Evolutionary conservation across 768 basidiomycete genomes (phyloP), one percentile per base, ranked within the genome.

Genomic region (Agaricus subrufescens): DNA sequence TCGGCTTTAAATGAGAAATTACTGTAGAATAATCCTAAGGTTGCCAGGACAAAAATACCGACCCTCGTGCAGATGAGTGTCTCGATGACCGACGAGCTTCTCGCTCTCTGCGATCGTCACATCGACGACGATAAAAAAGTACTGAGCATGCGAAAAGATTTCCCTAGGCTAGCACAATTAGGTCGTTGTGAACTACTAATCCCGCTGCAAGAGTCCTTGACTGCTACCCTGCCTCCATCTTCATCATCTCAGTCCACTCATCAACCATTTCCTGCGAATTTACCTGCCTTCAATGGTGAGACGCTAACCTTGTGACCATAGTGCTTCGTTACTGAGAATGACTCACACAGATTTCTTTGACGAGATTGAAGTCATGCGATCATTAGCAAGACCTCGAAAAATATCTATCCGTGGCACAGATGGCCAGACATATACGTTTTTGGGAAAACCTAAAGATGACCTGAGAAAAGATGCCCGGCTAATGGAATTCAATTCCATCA

Each of bases 401-500:
- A 83, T 99, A 58, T 86, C 85, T 1, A 87, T 98, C 47, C 73
- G 72, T 29, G 95, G 92, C 0, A 87, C 83, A 60, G 84, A 98
- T 65, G 94, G 94, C 1, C 82, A 86, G 56, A 74, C 73, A 10
- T 98, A 98, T 73, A 86, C 85, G 71, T 98, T 98, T 75, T 77
- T 99, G 6, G 92, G 91, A 51, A 99, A 99, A 69, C 96, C 96
- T 7, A 93, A 94, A 69, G 97, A 99, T 67, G 97, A 99, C 71
- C 77, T 99, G 31, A 82, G 97, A 39, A 99, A 99, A 74, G 97
- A 99, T 64, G 95, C 94, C 0, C 82, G 97, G 4, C 70, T 99
- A 52, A 98, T 98, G 96, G 97, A 98, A 66, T 92, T 98, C 72
- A 95, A 98, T 65, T 83, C 90, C 3, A 94, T 99, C 70, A 94